Percentiles rank a stretch among this genome's conserved stretches.
phyloP scores from a whole-genome alignment of 2,329 filamentous ascomycete species.

The Penicillium hesseltinei region DNA sequence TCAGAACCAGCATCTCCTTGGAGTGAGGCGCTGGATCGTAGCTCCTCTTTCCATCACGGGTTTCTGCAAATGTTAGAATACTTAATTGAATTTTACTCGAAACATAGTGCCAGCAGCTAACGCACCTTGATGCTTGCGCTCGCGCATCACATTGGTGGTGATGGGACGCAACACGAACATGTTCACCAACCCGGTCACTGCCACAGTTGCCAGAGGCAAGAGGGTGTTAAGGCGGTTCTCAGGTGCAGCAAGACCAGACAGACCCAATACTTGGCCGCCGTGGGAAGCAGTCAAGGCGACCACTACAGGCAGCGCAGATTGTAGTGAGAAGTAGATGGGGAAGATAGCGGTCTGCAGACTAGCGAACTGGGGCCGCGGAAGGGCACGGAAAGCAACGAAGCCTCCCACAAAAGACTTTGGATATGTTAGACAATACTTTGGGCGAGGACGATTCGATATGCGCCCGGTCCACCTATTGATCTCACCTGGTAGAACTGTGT shows the following conservation, averaged over 20 bases:
- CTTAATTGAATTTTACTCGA: background rate
- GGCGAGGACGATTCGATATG: background rate
- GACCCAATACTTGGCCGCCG: conserved; percentile 32
- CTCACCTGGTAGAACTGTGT: conserved; percentile 79
- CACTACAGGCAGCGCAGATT: conserved; percentile 70
- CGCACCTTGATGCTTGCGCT: conserved; percentile 76
- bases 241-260: conserved; percentile 46
- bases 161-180: conserved; percentile 68
- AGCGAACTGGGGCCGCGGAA: conserved; percentile 78
- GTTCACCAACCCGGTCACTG: conserved; percentile 70
- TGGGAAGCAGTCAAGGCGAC: conserved; percentile 79
- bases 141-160: conserved; percentile 70
- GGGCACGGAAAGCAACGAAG: conserved; percentile 70
- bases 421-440: conserved; percentile 2
- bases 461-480: background rate
- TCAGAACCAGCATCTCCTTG: conserved; percentile 76
- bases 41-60: conserved; percentile 83
- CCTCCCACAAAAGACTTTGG: conserved; percentile 70
- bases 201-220: conserved; percentile 66
- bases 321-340: conserved; percentile 77
- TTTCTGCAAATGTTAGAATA: conserved; percentile 55
- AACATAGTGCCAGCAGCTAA: background rate
- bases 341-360: conserved; percentile 78
- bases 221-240: conserved; percentile 64
- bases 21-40: conserved; percentile 78